These are phyloP conservation scores for Boletus semigastroideus DNA, from an alignment of 1,284 basidiomycete genomes.

Conservation along the genomic window DNA sequence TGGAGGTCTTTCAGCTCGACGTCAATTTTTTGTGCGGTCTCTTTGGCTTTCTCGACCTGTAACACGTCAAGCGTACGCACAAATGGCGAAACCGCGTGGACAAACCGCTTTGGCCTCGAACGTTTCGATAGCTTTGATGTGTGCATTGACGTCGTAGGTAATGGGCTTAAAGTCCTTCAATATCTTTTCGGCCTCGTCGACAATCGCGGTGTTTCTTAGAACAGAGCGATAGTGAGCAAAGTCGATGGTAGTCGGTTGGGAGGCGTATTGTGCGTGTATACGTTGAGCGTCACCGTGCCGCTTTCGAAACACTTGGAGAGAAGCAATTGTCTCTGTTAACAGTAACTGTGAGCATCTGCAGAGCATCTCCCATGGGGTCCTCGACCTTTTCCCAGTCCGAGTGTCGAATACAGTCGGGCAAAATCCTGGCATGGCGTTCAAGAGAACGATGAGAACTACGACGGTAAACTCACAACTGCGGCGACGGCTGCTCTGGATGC, in stretches of 20 bases:
- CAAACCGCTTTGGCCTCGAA: constrained; percentile 97
- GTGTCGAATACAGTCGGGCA: constrained; percentile 84
- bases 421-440: constrained; percentile 67
- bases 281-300: constrained; percentile 89
- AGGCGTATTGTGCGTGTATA: constrained; percentile 65
- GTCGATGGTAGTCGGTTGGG: constrained; percentile 82
- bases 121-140: constrained; percentile 94
- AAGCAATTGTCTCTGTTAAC: constrained; percentile 76
- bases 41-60: constrained; percentile 89
- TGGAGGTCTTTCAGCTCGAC: constrained; percentile 91
- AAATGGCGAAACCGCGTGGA: constrained; percentile 21
- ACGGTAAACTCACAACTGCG: constrained; percentile 61
- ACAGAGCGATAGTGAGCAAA: constrained; percentile 88
- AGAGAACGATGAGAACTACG: background rate
- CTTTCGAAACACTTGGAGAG: constrained; percentile 96
- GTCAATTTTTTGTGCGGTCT: constrained; percentile 90
- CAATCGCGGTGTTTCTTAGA: constrained; percentile 91
- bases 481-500: constrained; percentile 79
- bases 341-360: constrained; percentile 4
- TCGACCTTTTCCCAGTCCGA: constrained; percentile 90
- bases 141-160: constrained; percentile 91
- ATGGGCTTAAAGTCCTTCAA: constrained; percentile 92
- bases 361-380: constrained; percentile 3
- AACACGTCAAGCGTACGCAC: constrained; percentile 5
- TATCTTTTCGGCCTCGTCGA: constrained; percentile 92